Percentiles rank a stretch among this genome's conserved stretches.
Conservation (phyloP, 2,329 filamentous ascomycete genomes). For the Grosmannia huntii region DNA sequence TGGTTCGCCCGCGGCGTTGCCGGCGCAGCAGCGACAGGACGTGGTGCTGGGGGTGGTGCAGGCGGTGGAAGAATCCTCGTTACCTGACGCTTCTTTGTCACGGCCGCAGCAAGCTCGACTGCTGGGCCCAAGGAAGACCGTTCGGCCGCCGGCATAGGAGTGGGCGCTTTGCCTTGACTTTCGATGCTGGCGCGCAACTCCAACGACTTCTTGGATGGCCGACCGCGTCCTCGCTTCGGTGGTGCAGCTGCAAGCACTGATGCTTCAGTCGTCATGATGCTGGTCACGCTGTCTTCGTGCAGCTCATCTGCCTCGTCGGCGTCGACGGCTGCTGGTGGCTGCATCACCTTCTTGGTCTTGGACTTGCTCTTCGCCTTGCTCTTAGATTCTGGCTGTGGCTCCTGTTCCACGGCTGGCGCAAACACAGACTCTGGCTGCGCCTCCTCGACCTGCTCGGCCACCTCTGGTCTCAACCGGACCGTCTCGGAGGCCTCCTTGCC, state of each 20-base stretch:
- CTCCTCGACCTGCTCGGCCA: slow-evolving; percentile 9
- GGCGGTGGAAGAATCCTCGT: not conserved
- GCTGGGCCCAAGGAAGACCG: not conserved
- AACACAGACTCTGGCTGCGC: not conserved
- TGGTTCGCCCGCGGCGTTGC: slow-evolving; percentile 28
- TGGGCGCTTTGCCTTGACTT: not conserved
- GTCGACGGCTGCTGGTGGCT: not conserved
- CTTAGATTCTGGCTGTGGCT: slow-evolving; percentile 2
- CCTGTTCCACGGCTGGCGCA: not conserved
- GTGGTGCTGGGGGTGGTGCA: not conserved
- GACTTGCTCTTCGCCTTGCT: slow-evolving; percentile 5
- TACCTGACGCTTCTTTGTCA: not conserved
- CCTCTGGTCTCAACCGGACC: not conserved
- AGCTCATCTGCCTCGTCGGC: slow-evolving; percentile 8
- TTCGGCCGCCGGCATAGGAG: not conserved
- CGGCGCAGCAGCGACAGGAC: slow-evolving; percentile 12
- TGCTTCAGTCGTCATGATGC: slow-evolving; percentile 6
- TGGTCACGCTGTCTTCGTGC: slow-evolving; percentile 15
- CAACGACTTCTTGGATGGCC: slow-evolving; percentile 20
- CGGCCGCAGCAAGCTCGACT: not conserved
- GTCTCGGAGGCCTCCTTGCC: slow-evolving; percentile 18
- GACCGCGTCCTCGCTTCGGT: slow-evolving; percentile 19
- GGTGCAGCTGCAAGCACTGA: not conserved
- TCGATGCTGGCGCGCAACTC: not conserved
- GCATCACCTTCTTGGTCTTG: slow-evolving; percentile 1